Base-by-base conservation (phyloP, 306 rosid genomes). In the Inga oerstediana region DNA sequence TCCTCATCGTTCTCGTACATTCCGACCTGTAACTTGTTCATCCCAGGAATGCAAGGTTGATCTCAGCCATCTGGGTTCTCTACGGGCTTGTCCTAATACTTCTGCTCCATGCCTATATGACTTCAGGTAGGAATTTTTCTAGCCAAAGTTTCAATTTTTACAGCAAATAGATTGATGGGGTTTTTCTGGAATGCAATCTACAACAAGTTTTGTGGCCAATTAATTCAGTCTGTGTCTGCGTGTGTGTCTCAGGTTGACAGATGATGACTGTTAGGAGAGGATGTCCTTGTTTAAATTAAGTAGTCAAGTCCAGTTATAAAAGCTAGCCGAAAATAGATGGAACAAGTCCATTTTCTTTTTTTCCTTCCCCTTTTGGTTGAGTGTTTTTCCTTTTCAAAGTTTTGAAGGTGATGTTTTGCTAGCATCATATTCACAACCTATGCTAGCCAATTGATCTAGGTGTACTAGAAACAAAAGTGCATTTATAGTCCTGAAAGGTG, bases 21-120 rank as follows among this genome's bases (percentile, higher is more conserved):
- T 92, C 62, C 19, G 69, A 3, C 0, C 82, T 2, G 71, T 96
- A 0, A 13, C 84, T 0, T 96, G 99, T 81, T 46, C 82, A 1
- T 88, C 99, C 0, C 4, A 4, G 0, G 58, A 43, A 86, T 96
- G 99, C 72, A 80, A 58, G 61, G 37, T 46, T 49, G 91, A 86
- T 1, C 90, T 93, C 10, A 30, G 80, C 8, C 13, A 75, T 3
- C 70, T 94, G n/a, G 91, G 90, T 19, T 87, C 97, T 22, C 82
- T 84, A 16, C 1, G 1, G 3, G 7, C 7, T 15, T 96, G 99
- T 76, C 89, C 92, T 19, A 84, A 43, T 2, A 82, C 92, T 8
- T 35, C 73, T 19, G 87, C 80, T 81, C 94, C 97, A 8, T 96
- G 99, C 81, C 83, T 65, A 39, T 96, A 91, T 76, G 96, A 93